Conservation (phyloP, 2,329 filamentous ascomycete genomes). For the Periglandula ipomoeae region DNA sequence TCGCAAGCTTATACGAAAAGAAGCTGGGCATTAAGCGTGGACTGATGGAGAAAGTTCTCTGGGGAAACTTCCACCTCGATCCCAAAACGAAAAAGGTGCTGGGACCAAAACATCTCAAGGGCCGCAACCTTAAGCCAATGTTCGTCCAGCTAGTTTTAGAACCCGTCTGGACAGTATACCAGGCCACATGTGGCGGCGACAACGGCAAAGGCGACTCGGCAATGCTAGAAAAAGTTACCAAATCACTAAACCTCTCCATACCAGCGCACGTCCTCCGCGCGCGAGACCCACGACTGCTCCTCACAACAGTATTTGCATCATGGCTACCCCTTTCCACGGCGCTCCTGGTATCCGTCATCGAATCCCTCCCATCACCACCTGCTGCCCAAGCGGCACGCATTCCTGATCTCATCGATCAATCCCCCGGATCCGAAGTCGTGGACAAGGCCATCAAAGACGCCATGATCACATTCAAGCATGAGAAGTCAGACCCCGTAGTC, state of each 20-base stretch:
- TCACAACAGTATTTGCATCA: conserved; percentile 76
- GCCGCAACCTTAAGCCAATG: conserved; percentile 84
- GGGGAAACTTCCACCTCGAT: conserved; percentile 95
- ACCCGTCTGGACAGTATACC: conserved; percentile 92
- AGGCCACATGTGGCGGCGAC: conserved; percentile 75
- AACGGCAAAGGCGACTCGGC: conserved; percentile 74
- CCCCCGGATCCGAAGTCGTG: conserved; percentile 67
- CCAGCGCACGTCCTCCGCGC: conserved; percentile 78
- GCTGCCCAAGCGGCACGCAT: conserved; percentile 72
- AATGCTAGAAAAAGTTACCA: conserved; percentile 88
- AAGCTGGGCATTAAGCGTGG: conserved; percentile 91
- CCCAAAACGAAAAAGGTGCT: conserved; percentile 94
- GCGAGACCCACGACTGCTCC: conserved; percentile 70
- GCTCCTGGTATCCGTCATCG: conserved; percentile 84
- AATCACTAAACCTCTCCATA: conserved; percentile 76
- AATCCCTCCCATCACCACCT: conserved; percentile 79
- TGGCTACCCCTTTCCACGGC: conserved; percentile 94
- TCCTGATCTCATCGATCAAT: conserved; percentile 67
- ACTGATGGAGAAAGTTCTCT: conserved; percentile 84
- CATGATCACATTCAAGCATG: conserved; percentile 70
- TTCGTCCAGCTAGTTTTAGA: conserved; percentile 96
- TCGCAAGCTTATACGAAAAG: conserved; percentile 87
- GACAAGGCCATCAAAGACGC: conserved; percentile 63
- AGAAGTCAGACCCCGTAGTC: conserved; percentile 66
- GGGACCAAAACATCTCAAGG: conserved; percentile 85